phyloP scores from a whole-genome alignment of 2,329 filamentous ascomycete genomes.

The Sporothrix sp. region DNA sequence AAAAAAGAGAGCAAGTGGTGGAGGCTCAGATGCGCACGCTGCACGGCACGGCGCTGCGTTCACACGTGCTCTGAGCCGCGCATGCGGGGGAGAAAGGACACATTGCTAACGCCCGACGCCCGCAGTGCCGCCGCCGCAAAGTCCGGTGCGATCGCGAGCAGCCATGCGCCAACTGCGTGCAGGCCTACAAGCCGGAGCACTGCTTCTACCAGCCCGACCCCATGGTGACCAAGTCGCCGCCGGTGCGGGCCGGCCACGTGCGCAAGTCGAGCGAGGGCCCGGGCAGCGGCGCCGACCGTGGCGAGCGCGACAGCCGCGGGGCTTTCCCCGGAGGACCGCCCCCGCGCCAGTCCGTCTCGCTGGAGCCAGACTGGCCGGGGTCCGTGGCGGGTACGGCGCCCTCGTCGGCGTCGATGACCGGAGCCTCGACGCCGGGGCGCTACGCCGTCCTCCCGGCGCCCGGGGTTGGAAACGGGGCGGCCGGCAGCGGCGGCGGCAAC shows the following conservation, averaged over 20 bases:
- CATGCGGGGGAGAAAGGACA: too few relatives aligned
- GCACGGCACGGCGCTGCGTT: too few relatives aligned
- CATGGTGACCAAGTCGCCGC: slow-evolving; percentile 12
- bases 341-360: slow-evolving; percentile 3
- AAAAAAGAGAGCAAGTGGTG: too few relatives aligned
- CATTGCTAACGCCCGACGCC: neutral
- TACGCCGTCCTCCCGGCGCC: neutral
- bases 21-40: too few relatives aligned
- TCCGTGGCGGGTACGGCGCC: slow-evolving; percentile 29
- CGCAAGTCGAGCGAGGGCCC: slow-evolving; percentile 10
- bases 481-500: neutral
- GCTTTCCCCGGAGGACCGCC: neutral
- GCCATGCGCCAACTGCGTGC: slow-evolving; percentile 34
- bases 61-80: too few relatives aligned
- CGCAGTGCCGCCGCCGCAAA: slow-evolving; percentile 34
- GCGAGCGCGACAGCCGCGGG: slow-evolving; percentile 1
- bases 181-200: slow-evolving; percentile 21
- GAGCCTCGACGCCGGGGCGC: slow-evolving; percentile 24
- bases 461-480: neutral
- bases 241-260: slow-evolving; percentile 6
- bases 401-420: slow-evolving; percentile 46
- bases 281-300: slow-evolving; percentile 1
- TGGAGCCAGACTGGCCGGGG: slow-evolving; percentile 14
- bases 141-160: slow-evolving; percentile 32
- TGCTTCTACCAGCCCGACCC: slow-evolving; percentile 19